These are phyloP conservation scores for Lecanicillium sp. DNA, from an alignment of 2,329 filamentous ascomycete species.

Conservation along the genomic window DNA sequence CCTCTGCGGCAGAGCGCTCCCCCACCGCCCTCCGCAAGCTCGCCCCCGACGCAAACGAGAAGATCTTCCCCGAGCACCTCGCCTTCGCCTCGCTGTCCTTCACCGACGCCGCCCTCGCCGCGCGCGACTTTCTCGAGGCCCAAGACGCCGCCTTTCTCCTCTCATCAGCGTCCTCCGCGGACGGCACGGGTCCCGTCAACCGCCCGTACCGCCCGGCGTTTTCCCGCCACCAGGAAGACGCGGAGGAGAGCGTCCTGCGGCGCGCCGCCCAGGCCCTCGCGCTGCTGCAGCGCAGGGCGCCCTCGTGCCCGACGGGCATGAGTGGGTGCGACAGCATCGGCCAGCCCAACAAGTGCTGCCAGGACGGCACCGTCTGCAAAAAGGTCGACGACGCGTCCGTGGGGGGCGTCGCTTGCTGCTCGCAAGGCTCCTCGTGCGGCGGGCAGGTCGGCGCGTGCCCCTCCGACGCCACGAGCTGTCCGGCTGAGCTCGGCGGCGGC, in stretches of 20 bases:
- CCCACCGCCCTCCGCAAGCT: constrained; percentile 68
- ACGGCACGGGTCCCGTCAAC: no score
- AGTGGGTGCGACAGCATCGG: constrained; percentile 58
- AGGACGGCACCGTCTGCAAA: constrained; percentile 59
- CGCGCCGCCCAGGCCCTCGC: constrained; percentile 42
- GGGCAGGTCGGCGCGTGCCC: constrained; percentile 58
- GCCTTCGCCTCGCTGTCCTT: constrained; percentile 35
- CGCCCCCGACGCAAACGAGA: constrained; percentile 62
- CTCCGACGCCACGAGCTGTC: constrained; percentile 57
- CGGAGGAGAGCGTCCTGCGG: constrained; percentile 28
- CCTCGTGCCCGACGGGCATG: constrained; percentile 63
- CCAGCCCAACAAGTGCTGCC: constrained; percentile 67
- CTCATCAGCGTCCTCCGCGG: constrained; percentile 16
- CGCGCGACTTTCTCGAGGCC: constrained; percentile 24
- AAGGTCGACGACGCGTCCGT: constrained; percentile 54
- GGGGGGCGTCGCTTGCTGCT: constrained; percentile 71
- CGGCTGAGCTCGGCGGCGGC: constrained; percentile 60
- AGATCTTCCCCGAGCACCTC: constrained; percentile 65
- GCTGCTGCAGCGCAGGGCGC: constrained; percentile 47
- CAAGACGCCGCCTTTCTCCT: constrained; percentile 20
- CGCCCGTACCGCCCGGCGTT: constrained; percentile 47
- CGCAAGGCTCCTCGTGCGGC: constrained; percentile 55
- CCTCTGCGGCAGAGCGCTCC: constrained; percentile 28
- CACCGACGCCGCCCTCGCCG: constrained; percentile 26
- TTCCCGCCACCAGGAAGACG: constrained; percentile 37